phyloP scores from a whole-genome alignment of 345 rosid species.

The Camelina laxa region DNA sequence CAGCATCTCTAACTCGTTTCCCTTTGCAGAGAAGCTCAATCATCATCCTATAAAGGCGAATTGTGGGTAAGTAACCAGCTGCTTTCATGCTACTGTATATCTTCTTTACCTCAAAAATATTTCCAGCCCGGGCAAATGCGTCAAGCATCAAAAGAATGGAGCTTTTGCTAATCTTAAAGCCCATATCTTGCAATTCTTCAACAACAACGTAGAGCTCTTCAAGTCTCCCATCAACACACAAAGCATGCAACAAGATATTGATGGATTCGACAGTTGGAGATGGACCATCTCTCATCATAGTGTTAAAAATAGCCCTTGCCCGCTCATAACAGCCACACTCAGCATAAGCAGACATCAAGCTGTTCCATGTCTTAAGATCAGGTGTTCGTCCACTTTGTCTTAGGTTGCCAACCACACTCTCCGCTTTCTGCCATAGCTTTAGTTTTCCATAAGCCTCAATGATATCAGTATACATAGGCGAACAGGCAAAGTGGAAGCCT shows the following conservation, averaged over 20 bases:
- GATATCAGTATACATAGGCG: constrained; percentile 57
- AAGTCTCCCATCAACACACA: constrained; percentile 76
- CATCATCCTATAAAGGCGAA: constrained; percentile 91
- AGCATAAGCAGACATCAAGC: constrained; percentile 84
- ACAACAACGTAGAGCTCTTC: constrained; percentile 85
- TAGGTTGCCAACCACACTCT: constrained; percentile 75
- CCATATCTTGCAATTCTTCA: constrained; percentile 95
- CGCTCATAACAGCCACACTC: constrained; percentile 89
- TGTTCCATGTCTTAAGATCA: constrained; percentile 87
- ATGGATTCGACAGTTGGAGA: constrained; percentile 89
- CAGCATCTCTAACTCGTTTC: constrained; percentile 81
- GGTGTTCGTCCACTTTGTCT: constrained; percentile 57
- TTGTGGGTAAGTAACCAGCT: constrained; percentile 89
- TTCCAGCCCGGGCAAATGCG: constrained; percentile 81
- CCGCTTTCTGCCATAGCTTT: constrained; percentile 89
- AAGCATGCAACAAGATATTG: constrained; percentile 81
- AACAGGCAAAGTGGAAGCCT: constrained; percentile 57
- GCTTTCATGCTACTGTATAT: constrained; percentile 96
- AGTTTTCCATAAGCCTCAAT: constrained; percentile 74
- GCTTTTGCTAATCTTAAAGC: constrained; percentile 88
- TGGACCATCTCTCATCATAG: constrained; percentile 94
- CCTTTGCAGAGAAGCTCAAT: constrained; percentile 76
- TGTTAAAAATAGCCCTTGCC: constrained; percentile 91
- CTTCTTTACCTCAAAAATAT: constrained; percentile 88
- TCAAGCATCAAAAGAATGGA: constrained; percentile 88